These are phyloP conservation scores for Cynanchum wilfordii DNA, from an alignment of 257 asterid species.

Conservation along the genomic window DNA sequence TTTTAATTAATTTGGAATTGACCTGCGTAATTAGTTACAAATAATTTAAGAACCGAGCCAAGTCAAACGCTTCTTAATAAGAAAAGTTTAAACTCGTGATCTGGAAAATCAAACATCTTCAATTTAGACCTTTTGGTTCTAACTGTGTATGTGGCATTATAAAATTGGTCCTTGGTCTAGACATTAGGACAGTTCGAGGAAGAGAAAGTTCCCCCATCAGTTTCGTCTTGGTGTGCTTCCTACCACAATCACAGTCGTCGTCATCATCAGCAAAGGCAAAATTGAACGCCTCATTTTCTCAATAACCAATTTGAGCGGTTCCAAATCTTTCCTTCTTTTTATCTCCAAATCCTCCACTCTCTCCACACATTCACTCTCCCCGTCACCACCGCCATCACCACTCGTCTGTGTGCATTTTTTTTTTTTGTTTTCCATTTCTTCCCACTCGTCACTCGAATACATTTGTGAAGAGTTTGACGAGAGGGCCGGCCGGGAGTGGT, in stretches of 20 bases:
- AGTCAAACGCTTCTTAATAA: too few species aligned
- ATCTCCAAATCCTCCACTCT: conserved; percentile 20
- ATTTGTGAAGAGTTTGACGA: background rate
- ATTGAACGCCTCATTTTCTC: background rate
- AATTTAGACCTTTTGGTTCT: too few species aligned
- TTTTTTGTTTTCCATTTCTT: background rate
- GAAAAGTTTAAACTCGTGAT: too few species aligned
- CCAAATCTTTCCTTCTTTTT: conserved; percentile 20
- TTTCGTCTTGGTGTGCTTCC: background rate
- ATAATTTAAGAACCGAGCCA: too few species aligned
- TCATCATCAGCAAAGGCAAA: background rate
- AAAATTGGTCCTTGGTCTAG: background rate
- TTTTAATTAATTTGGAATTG: too few species aligned
- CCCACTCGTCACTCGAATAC: background rate
- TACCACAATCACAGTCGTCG: background rate
- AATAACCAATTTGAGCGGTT: conserved; percentile 14
- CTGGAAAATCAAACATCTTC: too few species aligned
- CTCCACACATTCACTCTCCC: conserved; percentile 26
- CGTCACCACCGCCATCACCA: background rate
- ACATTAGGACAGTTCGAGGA: background rate
- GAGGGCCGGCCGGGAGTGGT: background rate
- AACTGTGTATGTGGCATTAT: too few species aligned
- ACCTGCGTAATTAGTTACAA: too few species aligned
- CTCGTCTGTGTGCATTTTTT: background rate
- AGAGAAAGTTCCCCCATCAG: background rate